Evolutionary conservation across 331 rosid species (phyloP).

Genomic region (Malus hybrid): DNA sequence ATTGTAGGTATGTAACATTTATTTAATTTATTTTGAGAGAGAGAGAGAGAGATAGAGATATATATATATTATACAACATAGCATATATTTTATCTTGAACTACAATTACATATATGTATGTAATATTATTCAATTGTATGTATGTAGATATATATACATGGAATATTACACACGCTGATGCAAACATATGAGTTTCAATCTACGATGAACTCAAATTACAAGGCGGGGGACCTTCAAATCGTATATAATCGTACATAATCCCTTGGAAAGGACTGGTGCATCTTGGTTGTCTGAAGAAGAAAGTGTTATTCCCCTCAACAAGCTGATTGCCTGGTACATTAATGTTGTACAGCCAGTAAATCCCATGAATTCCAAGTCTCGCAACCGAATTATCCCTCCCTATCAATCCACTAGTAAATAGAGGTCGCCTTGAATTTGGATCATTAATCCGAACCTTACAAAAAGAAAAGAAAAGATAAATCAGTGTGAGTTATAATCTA

Average conservation of each 20-base stretch:
- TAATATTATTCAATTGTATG: background rate
- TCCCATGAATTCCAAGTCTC: constrained; percentile 29
- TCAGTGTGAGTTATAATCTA: background rate
- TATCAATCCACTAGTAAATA: constrained; percentile 29
- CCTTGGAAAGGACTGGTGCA: constrained; percentile 33
- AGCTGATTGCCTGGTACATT: constrained; percentile 17
- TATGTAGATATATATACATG: background rate
- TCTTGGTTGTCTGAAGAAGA: constrained; percentile 26
- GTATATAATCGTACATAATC: constrained; percentile 25
- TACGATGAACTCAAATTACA: constrained; percentile 1
- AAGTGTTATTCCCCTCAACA: constrained; percentile 23
- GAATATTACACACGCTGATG: background rate
- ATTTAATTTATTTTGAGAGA: background rate
- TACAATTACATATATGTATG: background rate
- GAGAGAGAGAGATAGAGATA: constrained; percentile 4
- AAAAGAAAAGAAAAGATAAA: background rate
- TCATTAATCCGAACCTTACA: constrained; percentile 35
- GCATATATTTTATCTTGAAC: background rate
- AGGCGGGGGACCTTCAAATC: constrained; percentile 23
- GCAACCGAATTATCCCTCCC: constrained; percentile 34
- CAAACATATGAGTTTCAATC: background rate
- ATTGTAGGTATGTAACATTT: too few relatives aligned
- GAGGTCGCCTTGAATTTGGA: constrained; percentile 27
- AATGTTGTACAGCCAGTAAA: constrained; percentile 25
- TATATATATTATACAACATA: background rate